Percentiles rank a stretch among this genome's conserved stretches.
Evolutionary conservation across 2,329 filamentous ascomycete genomes (phyloP).

Genomic region (Fusarium austroafricanum): DNA sequence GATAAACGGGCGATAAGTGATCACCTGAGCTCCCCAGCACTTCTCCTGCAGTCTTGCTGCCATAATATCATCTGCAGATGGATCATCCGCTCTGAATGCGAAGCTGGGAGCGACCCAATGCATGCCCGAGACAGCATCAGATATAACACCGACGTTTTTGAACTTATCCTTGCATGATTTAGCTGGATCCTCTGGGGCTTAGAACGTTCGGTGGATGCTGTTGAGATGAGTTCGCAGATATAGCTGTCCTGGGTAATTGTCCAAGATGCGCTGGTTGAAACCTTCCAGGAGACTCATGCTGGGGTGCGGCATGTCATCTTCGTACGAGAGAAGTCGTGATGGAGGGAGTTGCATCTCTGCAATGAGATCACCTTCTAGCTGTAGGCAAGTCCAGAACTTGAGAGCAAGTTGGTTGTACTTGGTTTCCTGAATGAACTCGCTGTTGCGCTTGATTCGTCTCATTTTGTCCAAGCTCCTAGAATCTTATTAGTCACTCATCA

Average conservation of each 20-base stretch:
- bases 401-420: constrained; percentile 73
- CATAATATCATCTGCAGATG: constrained; percentile 80
- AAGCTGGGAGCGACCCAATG: constrained; percentile 63
- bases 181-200: constrained; percentile 57
- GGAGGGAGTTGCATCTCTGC: constrained; percentile 80
- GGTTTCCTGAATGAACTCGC: constrained; percentile 55
- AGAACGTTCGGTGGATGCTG: constrained; percentile 68
- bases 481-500: background rate
- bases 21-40: constrained; percentile 92
- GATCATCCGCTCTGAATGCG: constrained; percentile 73
- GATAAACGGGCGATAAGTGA: constrained; percentile 85
- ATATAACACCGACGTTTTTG: constrained; percentile 60
- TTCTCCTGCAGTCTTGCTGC: constrained; percentile 88
- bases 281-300: constrained; percentile 61
- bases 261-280: constrained; percentile 61
- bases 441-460: constrained; percentile 54
- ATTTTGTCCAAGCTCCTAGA: constrained; percentile 63
- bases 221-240: constrained; percentile 74
- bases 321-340: constrained; percentile 70
- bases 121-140: constrained; percentile 57
- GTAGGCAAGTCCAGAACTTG: constrained; percentile 93
- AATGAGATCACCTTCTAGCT: constrained; percentile 93
- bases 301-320: constrained; percentile 75
- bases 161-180: constrained; percentile 54
- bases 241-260: constrained; percentile 72